Base-by-base conservation (phyloP, 345 rosid species). In the Boechera stricta region DNA sequence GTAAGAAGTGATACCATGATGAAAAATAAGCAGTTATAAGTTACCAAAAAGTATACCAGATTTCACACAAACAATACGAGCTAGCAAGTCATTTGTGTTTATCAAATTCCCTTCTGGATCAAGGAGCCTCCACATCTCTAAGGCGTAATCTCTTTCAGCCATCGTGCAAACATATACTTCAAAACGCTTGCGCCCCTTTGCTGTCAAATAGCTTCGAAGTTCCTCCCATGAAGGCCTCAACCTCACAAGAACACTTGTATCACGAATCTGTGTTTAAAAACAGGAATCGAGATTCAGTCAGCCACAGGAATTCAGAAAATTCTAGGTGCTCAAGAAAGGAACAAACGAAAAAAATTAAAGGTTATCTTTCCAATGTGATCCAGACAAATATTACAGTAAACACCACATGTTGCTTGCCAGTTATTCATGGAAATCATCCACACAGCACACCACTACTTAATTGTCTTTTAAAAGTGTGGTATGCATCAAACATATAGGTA, bases 91-190 rank as follows among this genome's bases (percentile, higher is more conserved):
- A 82, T 86, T 90, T 35, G 87, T 62, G 82, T 73, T 88, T 49
- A 96, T 96, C 86, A 96, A 82, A 82, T 87, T 96, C 79, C 93
- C 90, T 55, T 91, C 98, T 53, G 99, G 99, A 77, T 96, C 98
- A 82, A 96, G 98, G 83, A 96, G 99, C 86, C 98, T 87, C 99
- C 98, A 96, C 97, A 96, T 96, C 83, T 96, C 99, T 67, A 93
- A 81, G 60, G 99, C 98, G 77, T 96, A 96, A 83, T 96, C 98
- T 83, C 92, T 89, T 83, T 96, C 98, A 71, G 99, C 98, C 99
- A 96, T 96, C 4, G 99, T 96, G 88, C 99, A 96, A 82, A 91
- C 99, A 87, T 93, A 96, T 78, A 96, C 99, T 81, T 93, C 98
- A 82, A 96, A 96, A 36, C 99, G 97, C 85, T 93, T 96, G 57